phyloP scores from a whole-genome alignment of 768 basidiomycete genomes.

The Mrakia hoshinonis region DNA sequence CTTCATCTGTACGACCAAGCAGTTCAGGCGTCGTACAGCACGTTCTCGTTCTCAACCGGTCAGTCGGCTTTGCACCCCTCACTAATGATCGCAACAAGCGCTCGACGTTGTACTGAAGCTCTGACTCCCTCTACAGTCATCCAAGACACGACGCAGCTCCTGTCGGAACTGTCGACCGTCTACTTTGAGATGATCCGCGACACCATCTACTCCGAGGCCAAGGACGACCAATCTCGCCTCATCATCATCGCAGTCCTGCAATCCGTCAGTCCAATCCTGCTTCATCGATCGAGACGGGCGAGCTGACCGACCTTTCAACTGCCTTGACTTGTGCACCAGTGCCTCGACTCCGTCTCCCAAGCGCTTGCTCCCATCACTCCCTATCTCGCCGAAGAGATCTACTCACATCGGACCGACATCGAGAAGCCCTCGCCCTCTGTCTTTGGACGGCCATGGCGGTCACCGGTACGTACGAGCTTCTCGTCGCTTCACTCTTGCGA shows the following conservation, averaged over 20 bases:
- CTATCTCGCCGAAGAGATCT: constrained; percentile 80
- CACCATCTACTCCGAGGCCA: constrained; percentile 64
- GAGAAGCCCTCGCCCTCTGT: constrained; percentile 47
- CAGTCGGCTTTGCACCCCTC: background rate
- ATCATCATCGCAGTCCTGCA: constrained; percentile 63
- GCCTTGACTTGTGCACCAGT: constrained; percentile 42
- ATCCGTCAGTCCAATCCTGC: constrained; percentile 49
- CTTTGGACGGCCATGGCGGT: constrained; percentile 63
- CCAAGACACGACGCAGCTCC: constrained; percentile 60
- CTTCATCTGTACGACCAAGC: constrained; percentile 60
- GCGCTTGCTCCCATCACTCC: constrained; percentile 79
- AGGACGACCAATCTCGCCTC: constrained; percentile 50
- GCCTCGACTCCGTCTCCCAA: constrained; percentile 57
- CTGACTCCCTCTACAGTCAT: background rate
- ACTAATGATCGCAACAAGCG: background rate
- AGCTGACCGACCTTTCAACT: background rate
- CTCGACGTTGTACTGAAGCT: background rate
- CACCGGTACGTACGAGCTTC: constrained; percentile 50
- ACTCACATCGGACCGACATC: constrained; percentile 42
- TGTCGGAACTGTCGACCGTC: constrained; percentile 70
- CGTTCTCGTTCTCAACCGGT: constrained; percentile 80
- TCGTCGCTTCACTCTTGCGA: background rate
- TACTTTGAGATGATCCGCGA: constrained; percentile 93
- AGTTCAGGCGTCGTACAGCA: constrained; percentile 59
- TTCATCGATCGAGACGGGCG: background rate